Percentiles rank a stretch among this genome's conserved stretches.
phyloP scores from a whole-genome alignment of 2,329 filamentous ascomycete species.

The Fusarium burgessii region DNA sequence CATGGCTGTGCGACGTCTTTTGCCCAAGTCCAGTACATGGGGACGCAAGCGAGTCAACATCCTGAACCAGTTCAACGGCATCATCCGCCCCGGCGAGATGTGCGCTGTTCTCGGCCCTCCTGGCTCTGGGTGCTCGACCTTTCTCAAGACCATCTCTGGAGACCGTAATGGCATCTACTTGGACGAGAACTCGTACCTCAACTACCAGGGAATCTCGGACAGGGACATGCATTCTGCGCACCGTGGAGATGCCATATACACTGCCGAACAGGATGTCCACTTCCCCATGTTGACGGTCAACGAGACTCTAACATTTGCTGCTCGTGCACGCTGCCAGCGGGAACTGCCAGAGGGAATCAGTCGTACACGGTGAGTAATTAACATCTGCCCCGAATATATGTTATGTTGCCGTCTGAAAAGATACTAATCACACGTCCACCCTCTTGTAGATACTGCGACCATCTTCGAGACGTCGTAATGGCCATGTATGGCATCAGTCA shows the following conservation, averaged over 20 bases:
- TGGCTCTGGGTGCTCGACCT: slow-evolving; percentile 71
- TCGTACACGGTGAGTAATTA: slow-evolving; percentile 53
- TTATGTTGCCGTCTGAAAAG: too few species aligned
- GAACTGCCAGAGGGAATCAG: slow-evolving; percentile 64
- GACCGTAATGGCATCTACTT: slow-evolving; percentile 74
- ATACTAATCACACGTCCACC: too few species aligned
- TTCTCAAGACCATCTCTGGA: slow-evolving; percentile 67
- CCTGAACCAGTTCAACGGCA: slow-evolving; percentile 70
- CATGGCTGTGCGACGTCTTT: slow-evolving; percentile 3
- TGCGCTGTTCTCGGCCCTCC: slow-evolving; percentile 76
- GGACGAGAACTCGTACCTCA: slow-evolving; percentile 54
- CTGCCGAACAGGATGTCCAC: slow-evolving; percentile 39
- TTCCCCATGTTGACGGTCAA: slow-evolving; percentile 72
- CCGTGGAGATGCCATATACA: slow-evolving; percentile 37
- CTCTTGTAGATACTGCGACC: slow-evolving; percentile 64
- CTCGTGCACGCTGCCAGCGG: slow-evolving; percentile 69
- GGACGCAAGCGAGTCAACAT: slow-evolving; percentile 57
- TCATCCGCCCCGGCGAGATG: slow-evolving; percentile 76
- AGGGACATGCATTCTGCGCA: slow-evolving; percentile 34
- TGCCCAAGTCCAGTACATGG: background rate
- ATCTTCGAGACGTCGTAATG: slow-evolving; percentile 73
- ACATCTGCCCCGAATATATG: too few species aligned
- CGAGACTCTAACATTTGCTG: slow-evolving; percentile 72
- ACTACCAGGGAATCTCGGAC: slow-evolving; percentile 34
- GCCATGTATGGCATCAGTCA: slow-evolving; percentile 78